Percentiles rank a stretch among this genome's conserved stretches.
phyloP scores from a whole-genome alignment of 805 yeast species.

The Candida boidinii region DNA sequence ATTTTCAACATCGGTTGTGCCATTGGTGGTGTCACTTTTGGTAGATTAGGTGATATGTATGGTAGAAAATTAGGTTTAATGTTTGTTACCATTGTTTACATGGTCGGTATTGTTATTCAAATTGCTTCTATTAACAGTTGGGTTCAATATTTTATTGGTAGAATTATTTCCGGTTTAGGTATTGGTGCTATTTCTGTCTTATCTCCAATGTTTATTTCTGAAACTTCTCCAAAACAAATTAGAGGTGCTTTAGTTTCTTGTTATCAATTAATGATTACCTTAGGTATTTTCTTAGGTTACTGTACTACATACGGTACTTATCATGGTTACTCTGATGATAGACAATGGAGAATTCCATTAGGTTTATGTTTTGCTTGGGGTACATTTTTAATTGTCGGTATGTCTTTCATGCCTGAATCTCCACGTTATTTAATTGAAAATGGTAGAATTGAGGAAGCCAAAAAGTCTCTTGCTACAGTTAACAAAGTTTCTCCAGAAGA shows the following conservation, averaged over 20 bases:
- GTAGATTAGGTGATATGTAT: slow-evolving; percentile 46
- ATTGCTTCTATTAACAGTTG: slow-evolving; percentile 46
- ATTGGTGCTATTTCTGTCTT: slow-evolving; percentile 48
- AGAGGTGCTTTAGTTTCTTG: slow-evolving; percentile 68
- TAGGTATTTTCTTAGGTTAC: slow-evolving; percentile 67
- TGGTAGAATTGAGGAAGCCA: slow-evolving; percentile 45
- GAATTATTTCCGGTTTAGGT: slow-evolving; percentile 48
- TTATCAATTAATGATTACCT: slow-evolving; percentile 62
- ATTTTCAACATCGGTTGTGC: slow-evolving; percentile 69
- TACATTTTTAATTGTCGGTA: slow-evolving; percentile 42
- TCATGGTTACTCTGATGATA: slow-evolving; percentile 34
- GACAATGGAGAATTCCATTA: slow-evolving; percentile 64
- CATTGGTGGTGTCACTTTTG: slow-evolving; percentile 55
- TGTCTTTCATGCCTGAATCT: slow-evolving; percentile 58
- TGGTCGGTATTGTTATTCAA: slow-evolving; percentile 55
- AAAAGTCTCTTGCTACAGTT: slow-evolving; percentile 39
- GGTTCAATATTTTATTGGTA: slow-evolving; percentile 60
- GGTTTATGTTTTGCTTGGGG: slow-evolving; percentile 48
- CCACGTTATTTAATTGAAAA: slow-evolving; percentile 59
- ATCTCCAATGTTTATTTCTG: slow-evolving; percentile 55
- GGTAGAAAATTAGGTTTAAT: slow-evolving; percentile 56
- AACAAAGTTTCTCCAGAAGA: slow-evolving; percentile 28
- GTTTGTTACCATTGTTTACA: slow-evolving; percentile 45
- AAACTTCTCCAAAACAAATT: slow-evolving; percentile 59
- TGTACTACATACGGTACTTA: slow-evolving; percentile 60